Base-by-base conservation (phyloP, 1,284 basidiomycete genomes). In the Malassezia pachydermatis region DNA sequence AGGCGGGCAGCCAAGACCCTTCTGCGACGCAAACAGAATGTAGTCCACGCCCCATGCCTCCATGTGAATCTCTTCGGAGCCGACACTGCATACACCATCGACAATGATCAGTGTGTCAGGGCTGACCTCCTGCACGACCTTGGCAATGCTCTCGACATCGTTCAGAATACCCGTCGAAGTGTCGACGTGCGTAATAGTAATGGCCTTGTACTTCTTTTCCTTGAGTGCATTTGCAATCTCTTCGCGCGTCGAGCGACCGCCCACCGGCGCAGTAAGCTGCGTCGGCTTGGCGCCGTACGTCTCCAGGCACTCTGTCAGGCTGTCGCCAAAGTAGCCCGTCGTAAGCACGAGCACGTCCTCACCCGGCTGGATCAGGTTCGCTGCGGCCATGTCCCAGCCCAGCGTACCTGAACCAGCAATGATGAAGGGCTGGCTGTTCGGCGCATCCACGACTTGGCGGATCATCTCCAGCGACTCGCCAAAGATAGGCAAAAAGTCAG, bases 21-120 rank as follows among this genome's bases (percentile, higher is more conserved):
- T 98, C 74, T 98, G 92, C 51, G 84, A 86, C 10, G 89, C 92
- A 13, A 84, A 81, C 43, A 95, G 73, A 37, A 96, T 82, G 16
- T 90, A 80, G 65, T 98, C 94, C 51, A 98, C 78, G 23, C 80
- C 82, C 94, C 92, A 98, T 14, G 81, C 83, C 62, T 96, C 92
- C 77, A 95, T 69, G 48, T 78, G 81, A 64, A 98, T 92, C 73
- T 96, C 88, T 73, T 98, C 92, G 60, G 84, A 89, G 0, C 86
- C 92, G 11, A 96, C 89, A 6, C 88, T 84, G 76, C 94, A 98
- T 24, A 98, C 94, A 34, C 82, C 88, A 70, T 98, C 92, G 50
- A 92, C 76, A 17, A 88, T 78, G 45, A 95, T 76, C 54, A 98
- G 77, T 1, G 89, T 86, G 27, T 87, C 80, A 4, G 94, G 92